Conservation (phyloP, 73 alveolate species). For the Tetrahymena thermophila region DNA sequence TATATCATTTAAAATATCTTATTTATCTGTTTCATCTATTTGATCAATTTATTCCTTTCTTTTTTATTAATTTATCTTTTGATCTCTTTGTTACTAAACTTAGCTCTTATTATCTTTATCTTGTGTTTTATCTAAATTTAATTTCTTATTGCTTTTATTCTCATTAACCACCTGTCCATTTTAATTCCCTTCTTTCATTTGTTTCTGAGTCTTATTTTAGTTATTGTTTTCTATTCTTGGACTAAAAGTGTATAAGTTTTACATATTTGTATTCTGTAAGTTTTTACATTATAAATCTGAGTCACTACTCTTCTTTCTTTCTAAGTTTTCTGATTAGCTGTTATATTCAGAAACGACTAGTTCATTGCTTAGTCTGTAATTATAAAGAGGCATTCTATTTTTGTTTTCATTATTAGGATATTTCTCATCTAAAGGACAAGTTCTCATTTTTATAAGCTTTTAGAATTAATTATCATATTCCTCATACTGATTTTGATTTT, state of each 20-base stretch:
- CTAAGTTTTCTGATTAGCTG: neutral
- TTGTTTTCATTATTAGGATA: neutral
- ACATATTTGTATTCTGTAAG: neutral
- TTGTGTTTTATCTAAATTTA: too few species aligned
- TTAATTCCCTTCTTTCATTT: neutral
- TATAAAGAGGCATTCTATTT: neutral
- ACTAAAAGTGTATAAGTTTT: neutral
- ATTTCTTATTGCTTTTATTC: too few species aligned
- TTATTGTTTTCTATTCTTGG: neutral
- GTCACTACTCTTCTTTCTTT: neutral
- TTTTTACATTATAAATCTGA: neutral
- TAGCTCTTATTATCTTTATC: too few species aligned
- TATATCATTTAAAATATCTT: neutral
- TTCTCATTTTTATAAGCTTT: neutral
- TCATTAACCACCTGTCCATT: too few species aligned
- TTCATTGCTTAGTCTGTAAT: neutral
- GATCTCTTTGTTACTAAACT: neutral
- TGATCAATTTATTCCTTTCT: neutral
- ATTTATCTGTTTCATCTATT: neutral
- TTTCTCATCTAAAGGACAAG: neutral
- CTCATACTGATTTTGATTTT: neutral
- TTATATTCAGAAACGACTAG: neutral
- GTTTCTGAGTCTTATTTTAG: too few species aligned
- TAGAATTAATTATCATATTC: neutral
- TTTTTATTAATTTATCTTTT: neutral